These are phyloP conservation scores for Phytopythium oedochilum DNA, from an alignment of 352 stramenopile genomes.

Conservation along the genomic window DNA sequence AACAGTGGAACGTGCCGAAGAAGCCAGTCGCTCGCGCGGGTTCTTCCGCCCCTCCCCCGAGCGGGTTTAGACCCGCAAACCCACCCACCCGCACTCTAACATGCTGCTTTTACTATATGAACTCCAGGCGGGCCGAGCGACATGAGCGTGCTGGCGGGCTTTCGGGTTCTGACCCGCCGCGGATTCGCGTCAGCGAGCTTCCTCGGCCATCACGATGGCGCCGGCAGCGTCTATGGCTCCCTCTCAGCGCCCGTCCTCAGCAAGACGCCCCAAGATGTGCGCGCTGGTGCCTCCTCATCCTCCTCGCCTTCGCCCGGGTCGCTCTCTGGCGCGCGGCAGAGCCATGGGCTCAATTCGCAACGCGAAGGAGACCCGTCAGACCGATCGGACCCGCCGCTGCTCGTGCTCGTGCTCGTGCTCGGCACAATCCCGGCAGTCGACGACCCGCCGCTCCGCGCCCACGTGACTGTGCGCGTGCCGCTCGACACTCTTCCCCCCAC, in stretches of 20 bases:
- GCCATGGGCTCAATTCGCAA: conserved; percentile 1
- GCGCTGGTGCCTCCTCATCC: not conserved
- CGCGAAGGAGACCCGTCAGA: not conserved
- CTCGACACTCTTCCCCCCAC: not conserved
- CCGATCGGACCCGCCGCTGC: not conserved
- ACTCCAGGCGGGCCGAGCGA: not conserved
- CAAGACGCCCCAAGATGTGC: conserved; percentile 1
- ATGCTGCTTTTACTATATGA: not conserved
- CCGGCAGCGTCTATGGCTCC: not conserved
- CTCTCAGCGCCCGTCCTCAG: not conserved
- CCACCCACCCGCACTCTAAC: not conserved
- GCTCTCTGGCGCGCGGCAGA: conserved; percentile 6
- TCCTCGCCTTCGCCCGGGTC: not conserved
- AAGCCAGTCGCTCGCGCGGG: not conserved
- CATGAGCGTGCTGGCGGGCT: not conserved
- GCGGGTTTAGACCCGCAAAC: too few species aligned
- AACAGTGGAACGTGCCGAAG: not conserved
- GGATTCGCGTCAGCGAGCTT: not conserved
- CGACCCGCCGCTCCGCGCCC: not conserved
- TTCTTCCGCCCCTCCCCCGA: not conserved
- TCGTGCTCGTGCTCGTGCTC: not conserved
- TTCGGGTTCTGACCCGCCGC: conserved; percentile 1
- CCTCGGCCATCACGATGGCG: conserved; percentile 1
- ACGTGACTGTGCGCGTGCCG: conserved; percentile 1
- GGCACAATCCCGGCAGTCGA: not conserved